Base-by-base conservation (phyloP, 2,329 filamentous ascomycete species). In the Epichloe gansuensis region DNA sequence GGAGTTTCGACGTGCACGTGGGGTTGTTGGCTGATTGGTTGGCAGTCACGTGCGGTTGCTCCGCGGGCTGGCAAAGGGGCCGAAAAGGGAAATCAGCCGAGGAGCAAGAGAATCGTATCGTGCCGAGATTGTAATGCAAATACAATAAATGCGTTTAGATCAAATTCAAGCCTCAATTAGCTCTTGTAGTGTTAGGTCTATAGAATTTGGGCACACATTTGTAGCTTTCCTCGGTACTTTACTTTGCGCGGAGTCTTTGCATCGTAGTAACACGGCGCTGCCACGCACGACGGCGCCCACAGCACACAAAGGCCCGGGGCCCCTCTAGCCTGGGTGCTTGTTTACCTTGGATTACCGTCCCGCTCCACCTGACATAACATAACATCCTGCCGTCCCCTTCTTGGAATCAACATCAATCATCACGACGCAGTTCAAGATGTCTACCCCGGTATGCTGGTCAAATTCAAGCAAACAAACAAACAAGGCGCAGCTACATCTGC, bases 371-470 rank as follows among this genome's bases (percentile, higher is more conserved):
- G n/a, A 25, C 17, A 40, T 21, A 9, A 38, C 31, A 21, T n/a
- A 31, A 17, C 36, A 21, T 42, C n/a, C 9, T 25, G 11, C 5
- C 36, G 49, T 47, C 36, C 35, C 35, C 4, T 3, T 35, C 17
- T 45, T 40, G 49, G 23, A 23, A 45, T 39, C 54, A 54, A 58
- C 50, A 40, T 47, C 47, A 34, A 48, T 34, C 52, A 21, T 38
- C 34, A 36, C 45, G 4, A 48, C 39, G 51, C 58, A 39, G 47
- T 53, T 54, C 61, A 66, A 60, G 47, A 70, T 70, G 68, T 63
- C 67, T 58, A 66, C 67, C 60, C 66, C 68, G 58, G 68, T 70
- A 64, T 50, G 59, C 46, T n/a, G 15, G 11, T 39, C 12, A 45
- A 21, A 23, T 5, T 23, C 34, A 6, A 17, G 23, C 31, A 47